Conservation (phyloP, 768 basidiomycete species). For the Zangia roseola region DNA sequence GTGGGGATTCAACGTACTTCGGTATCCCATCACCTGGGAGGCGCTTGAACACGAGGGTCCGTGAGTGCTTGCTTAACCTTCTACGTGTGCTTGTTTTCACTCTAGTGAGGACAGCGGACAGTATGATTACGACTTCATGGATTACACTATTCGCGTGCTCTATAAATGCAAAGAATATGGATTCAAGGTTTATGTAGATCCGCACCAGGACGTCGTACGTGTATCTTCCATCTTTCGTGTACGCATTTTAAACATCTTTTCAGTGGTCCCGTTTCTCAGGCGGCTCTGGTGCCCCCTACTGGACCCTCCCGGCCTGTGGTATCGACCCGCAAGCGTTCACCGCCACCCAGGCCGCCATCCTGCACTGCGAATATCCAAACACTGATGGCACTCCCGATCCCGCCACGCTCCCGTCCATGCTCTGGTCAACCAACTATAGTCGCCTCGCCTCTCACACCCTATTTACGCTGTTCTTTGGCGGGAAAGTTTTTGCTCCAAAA, state of each 20-base stretch:
- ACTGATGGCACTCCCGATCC: conserved; percentile 59
- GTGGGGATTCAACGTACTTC: conserved; percentile 92
- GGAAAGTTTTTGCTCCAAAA: conserved; percentile 83
- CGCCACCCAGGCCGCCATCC: conserved; percentile 77
- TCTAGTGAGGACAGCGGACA: conserved; percentile 54
- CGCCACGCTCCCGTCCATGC: conserved; percentile 82
- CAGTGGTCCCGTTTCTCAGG: conserved; percentile 96
- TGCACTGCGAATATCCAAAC: conserved; percentile 87
- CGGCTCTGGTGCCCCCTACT: conserved; percentile 92
- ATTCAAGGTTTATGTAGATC: conserved; percentile 90
- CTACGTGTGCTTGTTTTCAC: not conserved
- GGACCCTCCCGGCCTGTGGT: conserved; percentile 90
- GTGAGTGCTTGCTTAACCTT: conserved; percentile 52
- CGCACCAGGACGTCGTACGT: conserved; percentile 93
- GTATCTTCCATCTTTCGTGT: not conserved
- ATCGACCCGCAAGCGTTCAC: conserved; percentile 85
- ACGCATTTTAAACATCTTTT: not conserved
- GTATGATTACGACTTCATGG: conserved; percentile 90
- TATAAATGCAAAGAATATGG: conserved; percentile 90
- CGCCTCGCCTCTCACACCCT: conserved; percentile 84
- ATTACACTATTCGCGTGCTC: conserved; percentile 86
- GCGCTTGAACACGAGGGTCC: conserved; percentile 91
- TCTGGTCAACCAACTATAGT: conserved; percentile 96
- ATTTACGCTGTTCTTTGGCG: conserved; percentile 95
- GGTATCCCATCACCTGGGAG: conserved; percentile 92